These are phyloP conservation scores for Moesziomyces parantarcticus DNA, from an alignment of 1,284 basidiomycete genomes.

Conservation along the genomic window DNA sequence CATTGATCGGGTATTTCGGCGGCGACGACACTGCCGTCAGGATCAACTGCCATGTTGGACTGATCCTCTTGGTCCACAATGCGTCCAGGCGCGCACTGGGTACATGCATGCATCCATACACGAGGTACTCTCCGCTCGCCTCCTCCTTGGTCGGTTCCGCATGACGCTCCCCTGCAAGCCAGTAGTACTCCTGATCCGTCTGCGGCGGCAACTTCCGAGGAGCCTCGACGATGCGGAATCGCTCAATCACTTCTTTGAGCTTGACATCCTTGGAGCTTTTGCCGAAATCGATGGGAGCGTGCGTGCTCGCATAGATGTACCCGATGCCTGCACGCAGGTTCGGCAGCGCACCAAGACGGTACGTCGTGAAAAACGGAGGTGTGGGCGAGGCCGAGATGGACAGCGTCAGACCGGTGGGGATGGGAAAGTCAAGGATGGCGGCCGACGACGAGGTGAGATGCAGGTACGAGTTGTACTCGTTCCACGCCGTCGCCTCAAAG, in stretches of 20 bases:
- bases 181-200: conserved; percentile 70
- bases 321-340: conserved; percentile 90
- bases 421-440: conserved; percentile 80
- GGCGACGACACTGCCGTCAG: conserved; percentile 63
- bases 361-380: conserved; percentile 83
- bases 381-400: conserved; percentile 89
- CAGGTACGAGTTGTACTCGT: conserved; percentile 91
- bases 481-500: conserved; percentile 91
- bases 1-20: conserved; percentile 54
- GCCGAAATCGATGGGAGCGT: conserved; percentile 70
- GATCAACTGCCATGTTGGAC: conserved; percentile 69
- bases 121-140: conserved; percentile 77
- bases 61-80: conserved; percentile 82
- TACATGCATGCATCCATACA: conserved; percentile 91
- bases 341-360: conserved; percentile 89
- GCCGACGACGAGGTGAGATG: conserved; percentile 85
- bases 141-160: not conserved
- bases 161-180: conserved; percentile 20
- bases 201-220: conserved; percentile 80
- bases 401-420: conserved; percentile 81
- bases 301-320: conserved; percentile 80
- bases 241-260: conserved; percentile 80
- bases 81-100: conserved; percentile 89
- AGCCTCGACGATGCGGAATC: conserved; percentile 81
- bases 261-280: conserved; percentile 71